Base-by-base conservation (phyloP, 805 yeast species). In the Zygosaccharomyces pseudorouxii region DNA sequence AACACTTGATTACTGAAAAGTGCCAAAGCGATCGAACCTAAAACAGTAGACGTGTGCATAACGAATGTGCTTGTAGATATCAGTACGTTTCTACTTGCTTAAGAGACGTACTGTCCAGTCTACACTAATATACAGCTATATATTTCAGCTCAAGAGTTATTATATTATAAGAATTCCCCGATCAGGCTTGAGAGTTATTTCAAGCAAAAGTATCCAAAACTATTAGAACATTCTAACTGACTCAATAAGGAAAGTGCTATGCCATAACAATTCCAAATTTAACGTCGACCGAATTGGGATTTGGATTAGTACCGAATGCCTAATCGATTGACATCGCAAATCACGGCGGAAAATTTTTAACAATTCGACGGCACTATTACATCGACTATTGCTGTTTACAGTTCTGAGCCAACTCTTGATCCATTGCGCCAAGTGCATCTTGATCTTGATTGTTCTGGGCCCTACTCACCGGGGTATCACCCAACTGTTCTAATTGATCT, bases 1-100 rank as follows among this genome's bases (percentile, higher is more conserved):
- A 80, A 78, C 27, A 76, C 75, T 43, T 59, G 56, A 10, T 49
- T 49, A n/a, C 65, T 50, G 36, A 63, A 53, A 27, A 61, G 42
- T 40, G 62, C 65, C 28, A 62, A 31, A 39, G 68, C 58, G 22
- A 58, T 45, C 19, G 66, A 42, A 41, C 67, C 58, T 25, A 62
- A 42, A 49, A 63, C 55, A 31, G 62, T 42, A 29, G 64, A 52
- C 37, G 62, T 25, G 56, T 64, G 67, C 69, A 65, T 64, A 36
- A 39, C 48, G 31, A 38, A 42, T 47, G 53, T 23, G n/a, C 35
- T 8, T 33, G 23, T 14, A 45, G 31, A 10, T 27, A 18, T 33
- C 1, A 14, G 37, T 33, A 33, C 10, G 19, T 33, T 25, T 25
- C 28, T 38, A 6, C 29, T n/a, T 23, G 29, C n/a, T 25, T 29